Conservation (phyloP, 2,329 filamentous ascomycete species). For the Tolypocladium sp. region DNA sequence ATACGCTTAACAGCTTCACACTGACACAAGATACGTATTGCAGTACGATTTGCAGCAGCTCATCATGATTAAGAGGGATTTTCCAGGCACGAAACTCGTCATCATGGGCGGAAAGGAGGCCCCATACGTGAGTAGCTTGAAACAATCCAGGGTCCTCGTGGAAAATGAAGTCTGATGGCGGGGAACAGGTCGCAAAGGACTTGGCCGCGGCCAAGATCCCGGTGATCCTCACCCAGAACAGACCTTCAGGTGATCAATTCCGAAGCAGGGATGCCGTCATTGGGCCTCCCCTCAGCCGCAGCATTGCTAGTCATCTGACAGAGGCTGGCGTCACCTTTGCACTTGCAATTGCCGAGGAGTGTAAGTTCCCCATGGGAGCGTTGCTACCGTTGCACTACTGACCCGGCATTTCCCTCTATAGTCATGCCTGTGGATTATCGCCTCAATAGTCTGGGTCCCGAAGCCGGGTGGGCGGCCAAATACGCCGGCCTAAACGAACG, state of each 20-base stretch:
- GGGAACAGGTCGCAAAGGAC: not conserved
- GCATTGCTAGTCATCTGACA: conserved; percentile 25
- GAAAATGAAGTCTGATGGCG: not conserved
- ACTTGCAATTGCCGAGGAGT: conserved; percentile 6
- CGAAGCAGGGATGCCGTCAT: conserved; percentile 15
- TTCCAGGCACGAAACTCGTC: not conserved
- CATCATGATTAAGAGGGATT: not conserved
- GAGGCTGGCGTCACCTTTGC: conserved; percentile 30
- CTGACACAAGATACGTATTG: not conserved
- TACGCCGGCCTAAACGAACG: not conserved
- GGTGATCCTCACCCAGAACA: not conserved
- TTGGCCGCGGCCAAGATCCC: not conserved
- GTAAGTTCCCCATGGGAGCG: not conserved
- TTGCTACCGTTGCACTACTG: not conserved
- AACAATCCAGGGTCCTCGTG: not conserved
- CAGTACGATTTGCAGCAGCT: not conserved
- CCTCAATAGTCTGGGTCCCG: not conserved
- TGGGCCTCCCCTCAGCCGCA: conserved; percentile 31
- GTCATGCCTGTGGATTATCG: not conserved
- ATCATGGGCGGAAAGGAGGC: not conserved
- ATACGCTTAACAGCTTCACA: not conserved
- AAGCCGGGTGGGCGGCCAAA: not conserved
- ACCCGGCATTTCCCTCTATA: not conserved
- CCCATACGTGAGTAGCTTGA: not conserved
- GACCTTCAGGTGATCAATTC: not conserved